A percentile compares a stretch with the other conserved stretches of the same genome.
phyloP scores from a whole-genome alignment of 345 rosid species.

The Lumnitzera littorea region DNA sequence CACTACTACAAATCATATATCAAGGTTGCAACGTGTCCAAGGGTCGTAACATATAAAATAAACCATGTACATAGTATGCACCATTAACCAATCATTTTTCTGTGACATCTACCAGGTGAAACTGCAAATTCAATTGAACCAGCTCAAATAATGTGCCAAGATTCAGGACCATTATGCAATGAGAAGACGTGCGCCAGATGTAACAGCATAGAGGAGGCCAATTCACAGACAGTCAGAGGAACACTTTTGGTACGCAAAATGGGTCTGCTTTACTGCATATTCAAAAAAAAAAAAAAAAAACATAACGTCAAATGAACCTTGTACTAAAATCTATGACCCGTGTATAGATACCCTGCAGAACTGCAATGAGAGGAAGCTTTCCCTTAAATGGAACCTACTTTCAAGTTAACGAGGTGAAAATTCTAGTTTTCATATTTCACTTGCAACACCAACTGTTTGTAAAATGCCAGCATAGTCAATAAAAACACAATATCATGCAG shows the following conservation, averaged over 20 bases:
- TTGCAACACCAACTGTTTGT: background rate
- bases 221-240: constrained; percentile 73
- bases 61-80: no score
- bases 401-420: constrained; percentile 81
- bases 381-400: constrained; percentile 93
- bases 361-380: constrained; percentile 94
- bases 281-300: no score
- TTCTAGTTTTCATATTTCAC: background rate
- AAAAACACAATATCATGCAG: constrained; percentile 31
- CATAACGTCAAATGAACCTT: no score
- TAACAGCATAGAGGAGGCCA: constrained; percentile 60
- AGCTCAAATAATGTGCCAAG: constrained; percentile 47
- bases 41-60: no score
- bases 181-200: constrained; percentile 69
- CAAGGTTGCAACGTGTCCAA: no score
- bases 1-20: no score
- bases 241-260: constrained; percentile 63
- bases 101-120: constrained; percentile 45
- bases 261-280: background rate
- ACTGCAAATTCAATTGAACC: constrained; percentile 64
- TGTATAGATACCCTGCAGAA: constrained; percentile 84
- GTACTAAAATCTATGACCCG: constrained; percentile 13
- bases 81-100: background rate
- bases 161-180: constrained; percentile 46
- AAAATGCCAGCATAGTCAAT: constrained; percentile 3